Evolutionary conservation across 768 basidiomycete genomes (phyloP).

Genomic region (Russula abietina): DNA sequence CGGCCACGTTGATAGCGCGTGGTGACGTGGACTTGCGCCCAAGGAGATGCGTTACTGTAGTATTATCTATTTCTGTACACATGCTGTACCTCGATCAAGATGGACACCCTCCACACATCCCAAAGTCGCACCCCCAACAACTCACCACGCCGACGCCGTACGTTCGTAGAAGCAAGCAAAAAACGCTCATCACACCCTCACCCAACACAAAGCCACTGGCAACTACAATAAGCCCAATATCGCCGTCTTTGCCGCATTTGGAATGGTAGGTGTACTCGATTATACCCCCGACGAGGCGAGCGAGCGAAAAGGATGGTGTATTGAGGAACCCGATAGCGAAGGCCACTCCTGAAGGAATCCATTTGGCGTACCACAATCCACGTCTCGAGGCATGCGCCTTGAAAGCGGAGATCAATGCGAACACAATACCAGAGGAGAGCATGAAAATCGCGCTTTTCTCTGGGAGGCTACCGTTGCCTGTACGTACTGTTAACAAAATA

Average conservation of each 20-base stretch:
- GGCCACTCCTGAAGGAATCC: conserved; percentile 89
- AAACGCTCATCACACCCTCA: conserved; percentile 84
- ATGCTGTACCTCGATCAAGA: background rate
- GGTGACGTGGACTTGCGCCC: conserved; percentile 14
- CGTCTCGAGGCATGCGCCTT: conserved; percentile 56
- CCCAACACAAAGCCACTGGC: conserved; percentile 96
- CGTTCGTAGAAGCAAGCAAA: conserved; percentile 68
- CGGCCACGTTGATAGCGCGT: conserved; percentile 13
- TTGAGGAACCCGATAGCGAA: conserved; percentile 97
- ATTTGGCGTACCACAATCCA: conserved; percentile 52
- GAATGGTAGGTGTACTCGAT: conserved; percentile 64
- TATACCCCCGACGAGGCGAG: conserved; percentile 82
- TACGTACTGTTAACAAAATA: conserved; percentile 28
- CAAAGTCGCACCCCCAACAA: conserved; percentile 83
- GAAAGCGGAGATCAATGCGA: conserved; percentile 56
- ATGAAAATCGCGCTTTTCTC: conserved; percentile 71
- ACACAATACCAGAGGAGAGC: conserved; percentile 66
- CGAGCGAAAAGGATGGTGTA: conserved; percentile 90
- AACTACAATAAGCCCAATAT: conserved; percentile 75
- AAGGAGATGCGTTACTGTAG: no score
- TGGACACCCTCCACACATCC: conserved; percentile 61
- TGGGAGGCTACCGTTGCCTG: conserved; percentile 80
- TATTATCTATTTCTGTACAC: background rate
- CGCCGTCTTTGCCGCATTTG: conserved; percentile 43
- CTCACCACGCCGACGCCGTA: conserved; percentile 68